Base-by-base conservation (phyloP, 1,139 yeast species). In the Zygotorulaspora mrakii region DNA sequence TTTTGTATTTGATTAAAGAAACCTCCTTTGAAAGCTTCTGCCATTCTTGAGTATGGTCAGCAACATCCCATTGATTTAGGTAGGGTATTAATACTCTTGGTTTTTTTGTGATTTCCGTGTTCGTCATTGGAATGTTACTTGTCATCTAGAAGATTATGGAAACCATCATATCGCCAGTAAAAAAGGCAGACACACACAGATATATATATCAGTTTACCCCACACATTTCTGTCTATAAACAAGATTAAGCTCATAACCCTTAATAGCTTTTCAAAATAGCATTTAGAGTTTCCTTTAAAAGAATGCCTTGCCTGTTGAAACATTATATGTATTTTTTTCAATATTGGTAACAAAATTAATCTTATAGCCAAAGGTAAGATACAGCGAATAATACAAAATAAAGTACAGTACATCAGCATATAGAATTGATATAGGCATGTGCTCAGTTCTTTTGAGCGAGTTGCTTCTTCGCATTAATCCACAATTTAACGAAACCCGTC, bases 401-500 rank as follows among this genome's bases (percentile, higher is more conserved):
- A n/a, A 3, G 8, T 8, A 25, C 14, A 25, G 29, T 13, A 25
- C 3, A n/a, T 25, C 13, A 25, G 16, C 8, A 11, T 3, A 25
- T 10, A 20, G 9, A 20, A 20, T 20, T 20, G n/a, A n/a, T n/a
- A n/a, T n/a, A n/a, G n/a, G n/a, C 4, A 28, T 4, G 9, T 4
- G 11, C 5, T 17, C 16, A 17, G n/a, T 28, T 8, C 18, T 32
- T 18, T 17, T 27, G 33, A 18, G 41, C 29, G 14, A 47, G 42
- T 33, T 61, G 62, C 33, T 54, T 54, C 36, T 54, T 51, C 10
- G 64, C 58, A 31, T 48, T 53, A 18, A 59, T 50, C 68, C 70
- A 71, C 11, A 70, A 61, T 44, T 70, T 71, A 11, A 59, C 49
- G 17, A 69, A 51, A 0, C 73, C 73, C n/a, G 65, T 50, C 2